Evolutionary conservation across 2,329 filamentous ascomycete species (phyloP).

Genomic region (Tolypocladium cylindrosporum): DNA sequence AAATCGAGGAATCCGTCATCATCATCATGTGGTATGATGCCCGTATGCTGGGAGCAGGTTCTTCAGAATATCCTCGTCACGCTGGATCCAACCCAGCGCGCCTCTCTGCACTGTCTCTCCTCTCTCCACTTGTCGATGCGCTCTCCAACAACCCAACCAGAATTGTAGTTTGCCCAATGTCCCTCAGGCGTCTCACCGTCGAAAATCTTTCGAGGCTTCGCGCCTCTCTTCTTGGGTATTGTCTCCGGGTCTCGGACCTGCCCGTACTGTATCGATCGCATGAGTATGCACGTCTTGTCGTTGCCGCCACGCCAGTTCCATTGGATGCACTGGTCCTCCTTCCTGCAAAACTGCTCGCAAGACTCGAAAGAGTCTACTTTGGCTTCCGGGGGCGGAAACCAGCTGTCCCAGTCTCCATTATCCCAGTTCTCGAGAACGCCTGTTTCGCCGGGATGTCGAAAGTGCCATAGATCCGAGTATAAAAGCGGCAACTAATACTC

Average conservation of each 20-base stretch:
- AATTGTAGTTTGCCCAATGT: neutral
- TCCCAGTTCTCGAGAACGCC: neutral
- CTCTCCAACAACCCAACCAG: neutral
- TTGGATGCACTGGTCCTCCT: neutral
- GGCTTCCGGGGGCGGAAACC: neutral
- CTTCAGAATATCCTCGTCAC: neutral
- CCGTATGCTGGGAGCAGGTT: no score
- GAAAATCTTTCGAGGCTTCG: neutral
- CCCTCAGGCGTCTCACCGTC: neutral
- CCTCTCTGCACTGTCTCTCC: neutral
- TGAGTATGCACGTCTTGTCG: neutral
- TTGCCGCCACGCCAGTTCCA: neutral
- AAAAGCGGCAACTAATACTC: neutral
- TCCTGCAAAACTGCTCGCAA: neutral
- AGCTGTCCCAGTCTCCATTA: neutral
- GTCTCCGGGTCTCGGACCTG: neutral
- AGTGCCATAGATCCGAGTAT: neutral
- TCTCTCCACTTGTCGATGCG: neutral
- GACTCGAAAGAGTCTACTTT: neutral
- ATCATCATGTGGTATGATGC: neutral
- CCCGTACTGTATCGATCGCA: neutral
- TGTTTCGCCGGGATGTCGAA: neutral
- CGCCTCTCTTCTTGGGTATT: neutral
- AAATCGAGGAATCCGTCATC: neutral
- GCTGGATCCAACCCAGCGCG: neutral